These are phyloP conservation scores for Penicillium verhagenii DNA, from an alignment of 495 filamentous ascomycete species.

Conservation along the genomic window DNA sequence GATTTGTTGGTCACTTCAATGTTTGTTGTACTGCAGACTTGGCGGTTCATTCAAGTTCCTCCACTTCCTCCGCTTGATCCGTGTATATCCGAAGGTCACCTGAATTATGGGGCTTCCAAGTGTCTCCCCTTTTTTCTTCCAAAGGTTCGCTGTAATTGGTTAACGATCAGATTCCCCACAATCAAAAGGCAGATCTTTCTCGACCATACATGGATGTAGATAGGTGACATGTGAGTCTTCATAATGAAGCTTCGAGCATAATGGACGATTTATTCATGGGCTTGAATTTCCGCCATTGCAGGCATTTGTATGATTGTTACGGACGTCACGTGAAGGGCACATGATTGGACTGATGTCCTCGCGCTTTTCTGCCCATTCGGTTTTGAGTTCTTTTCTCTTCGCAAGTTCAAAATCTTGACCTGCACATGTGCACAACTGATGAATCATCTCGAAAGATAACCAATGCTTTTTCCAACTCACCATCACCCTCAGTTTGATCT, in stretches of 20 bases:
- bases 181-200: too few species aligned
- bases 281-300: too few species aligned
- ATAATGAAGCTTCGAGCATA: too few species aligned
- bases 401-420: too few species aligned
- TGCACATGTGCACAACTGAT: not conserved
- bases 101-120: constrained; percentile 1
- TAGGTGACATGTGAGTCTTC: too few species aligned
- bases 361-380: not conserved
- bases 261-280: too few species aligned
- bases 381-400: too few species aligned
- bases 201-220: too few species aligned
- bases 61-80: constrained; percentile 18
- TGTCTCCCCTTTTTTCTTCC: not conserved
- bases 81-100: constrained; percentile 26
- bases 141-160: too few species aligned
- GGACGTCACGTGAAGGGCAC: not conserved
- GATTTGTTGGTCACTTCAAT: not conserved
- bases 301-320: too few species aligned
- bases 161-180: too few species aligned
- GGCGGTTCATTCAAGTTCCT: too few species aligned
- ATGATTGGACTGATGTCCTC: not conserved
- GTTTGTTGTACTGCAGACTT: constrained; percentile 8
- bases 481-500: not conserved
- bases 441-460: not conserved
- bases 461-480: not conserved